Base-by-base conservation (phyloP, 208 protist genomes). In the Acanthamoeba healyi region DNA sequence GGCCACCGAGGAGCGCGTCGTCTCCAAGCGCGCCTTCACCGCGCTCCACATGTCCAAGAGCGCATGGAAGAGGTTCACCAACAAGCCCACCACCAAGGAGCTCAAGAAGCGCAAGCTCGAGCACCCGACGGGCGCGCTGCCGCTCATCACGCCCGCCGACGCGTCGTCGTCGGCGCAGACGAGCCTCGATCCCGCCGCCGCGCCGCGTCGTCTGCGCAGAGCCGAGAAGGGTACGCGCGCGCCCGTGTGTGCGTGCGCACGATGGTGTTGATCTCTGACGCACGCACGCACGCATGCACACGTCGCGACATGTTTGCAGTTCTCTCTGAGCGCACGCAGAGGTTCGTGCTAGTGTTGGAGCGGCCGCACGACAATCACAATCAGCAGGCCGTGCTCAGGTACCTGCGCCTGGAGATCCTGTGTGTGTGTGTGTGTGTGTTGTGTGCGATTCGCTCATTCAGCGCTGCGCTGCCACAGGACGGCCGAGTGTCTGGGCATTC, bases 291-390 rank as follows among this genome's bases (percentile, higher is more conserved):
- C 29, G n/a, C 0, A 2, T 26, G 1, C 42, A 22, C 36, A 36
- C 36, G 67, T n/a, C 38, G 65, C 34, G 17, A 29, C 19, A 0
- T 32, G 29, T 1, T 2, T 36, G 2, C 40, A 87, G 79, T 87
- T 10, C 29, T 87, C 1, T 29, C 79, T 2, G 29, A 87, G 49
- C 40, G 79, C 46, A 87, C 79, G 79, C 46, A 61, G 46, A 1
- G 79, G 32, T 63, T 87, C 40, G 4, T 87, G 38, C 46, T 87
- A 19, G 79, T 87, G 24, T 29, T 87, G 42, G 79, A 87, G 36
- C 79, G 79, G 15, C 49, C 46, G 46, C 79, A 87, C 49, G 79
- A 87, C 79, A 61, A n/a, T 10, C 79, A 87, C 79, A 87, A 87
- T n/a, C 79, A 87, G 29, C 40, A 63, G 79, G 79, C 79, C 46